These are phyloP conservation scores for Diaporthe eres DNA, from an alignment of 2,329 filamentous ascomycete species.

Conservation along the genomic window DNA sequence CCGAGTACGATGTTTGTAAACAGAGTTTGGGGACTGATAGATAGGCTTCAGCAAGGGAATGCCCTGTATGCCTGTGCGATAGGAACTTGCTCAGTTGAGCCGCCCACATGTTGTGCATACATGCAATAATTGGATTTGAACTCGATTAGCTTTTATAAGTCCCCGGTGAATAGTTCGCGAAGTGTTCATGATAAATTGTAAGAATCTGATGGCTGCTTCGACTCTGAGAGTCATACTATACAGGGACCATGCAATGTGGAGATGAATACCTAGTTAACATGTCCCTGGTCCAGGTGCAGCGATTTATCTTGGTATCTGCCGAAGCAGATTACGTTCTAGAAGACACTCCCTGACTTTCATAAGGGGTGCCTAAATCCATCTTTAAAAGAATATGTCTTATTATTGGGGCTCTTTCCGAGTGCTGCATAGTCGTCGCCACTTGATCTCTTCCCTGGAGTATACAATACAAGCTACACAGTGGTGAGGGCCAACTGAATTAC, in stretches of 20 bases:
- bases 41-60: background rate
- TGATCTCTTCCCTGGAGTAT: background rate
- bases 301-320: background rate
- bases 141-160: background rate
- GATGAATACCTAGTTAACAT: no score
- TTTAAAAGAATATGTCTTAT: background rate
- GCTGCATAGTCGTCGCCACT: no score
- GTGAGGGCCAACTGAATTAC: no score
- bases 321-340: background rate
- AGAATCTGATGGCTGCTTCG: background rate
- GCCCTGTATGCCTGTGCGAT: no score
- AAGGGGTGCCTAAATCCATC: background rate
- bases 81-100: background rate
- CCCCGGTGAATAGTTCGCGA: background rate
- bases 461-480: no score
- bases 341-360: background rate
- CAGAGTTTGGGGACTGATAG: background rate
- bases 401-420: no score
- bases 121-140: background rate
- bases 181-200: background rate
- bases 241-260: no score
- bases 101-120: background rate
- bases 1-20: background rate
- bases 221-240: no score
- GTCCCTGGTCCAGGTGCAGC: no score